A percentile compares a stretch with the other conserved stretches of the same genome.
phyloP scores from a whole-genome alignment of 2,329 filamentous ascomycete genomes.

The Metarhizium rileyi region DNA sequence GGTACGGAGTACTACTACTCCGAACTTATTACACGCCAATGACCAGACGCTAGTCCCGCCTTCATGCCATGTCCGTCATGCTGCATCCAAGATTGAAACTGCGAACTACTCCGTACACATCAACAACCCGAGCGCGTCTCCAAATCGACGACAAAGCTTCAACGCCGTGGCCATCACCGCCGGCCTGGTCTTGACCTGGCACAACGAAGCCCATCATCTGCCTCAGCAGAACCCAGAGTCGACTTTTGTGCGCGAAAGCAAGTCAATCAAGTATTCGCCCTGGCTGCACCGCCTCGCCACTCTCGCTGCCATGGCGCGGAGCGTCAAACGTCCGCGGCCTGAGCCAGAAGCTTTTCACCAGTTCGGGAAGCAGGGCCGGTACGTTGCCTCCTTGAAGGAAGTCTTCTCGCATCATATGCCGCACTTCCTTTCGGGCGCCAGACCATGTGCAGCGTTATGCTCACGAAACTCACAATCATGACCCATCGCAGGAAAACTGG shows the following conservation, averaged over 20 bases:
- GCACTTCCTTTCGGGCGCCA: too few species aligned
- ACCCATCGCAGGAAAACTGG: conserved; percentile 67
- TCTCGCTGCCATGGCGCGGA: conserved; percentile 22
- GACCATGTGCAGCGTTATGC: too few species aligned
- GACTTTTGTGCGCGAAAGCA: neutral
- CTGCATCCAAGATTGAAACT: neutral
- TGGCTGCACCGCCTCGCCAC: neutral
- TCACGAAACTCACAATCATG: neutral
- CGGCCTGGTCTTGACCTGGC: neutral
- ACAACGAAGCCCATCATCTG: neutral
- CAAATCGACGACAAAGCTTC: neutral
- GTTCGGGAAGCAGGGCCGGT: conserved; percentile 29
- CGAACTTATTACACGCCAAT: too few species aligned
- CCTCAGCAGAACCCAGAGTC: neutral
- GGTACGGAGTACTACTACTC: too few species aligned
- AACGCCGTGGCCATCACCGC: neutral
- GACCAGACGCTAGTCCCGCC: too few species aligned
- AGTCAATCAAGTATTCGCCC: neutral
- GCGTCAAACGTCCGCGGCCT: conserved; percentile 19
- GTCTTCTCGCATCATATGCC: neutral
- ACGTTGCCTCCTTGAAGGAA: conserved; percentile 11
- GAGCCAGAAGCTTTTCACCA: conserved; percentile 21
- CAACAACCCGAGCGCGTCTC: neutral
- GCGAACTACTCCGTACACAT: too few species aligned
- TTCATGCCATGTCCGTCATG: too few species aligned